Percentiles rank a stretch among this genome's conserved stretches.
phyloP scores from a whole-genome alignment of 352 stramenopile genomes.

The Pythium periplocum region DNA sequence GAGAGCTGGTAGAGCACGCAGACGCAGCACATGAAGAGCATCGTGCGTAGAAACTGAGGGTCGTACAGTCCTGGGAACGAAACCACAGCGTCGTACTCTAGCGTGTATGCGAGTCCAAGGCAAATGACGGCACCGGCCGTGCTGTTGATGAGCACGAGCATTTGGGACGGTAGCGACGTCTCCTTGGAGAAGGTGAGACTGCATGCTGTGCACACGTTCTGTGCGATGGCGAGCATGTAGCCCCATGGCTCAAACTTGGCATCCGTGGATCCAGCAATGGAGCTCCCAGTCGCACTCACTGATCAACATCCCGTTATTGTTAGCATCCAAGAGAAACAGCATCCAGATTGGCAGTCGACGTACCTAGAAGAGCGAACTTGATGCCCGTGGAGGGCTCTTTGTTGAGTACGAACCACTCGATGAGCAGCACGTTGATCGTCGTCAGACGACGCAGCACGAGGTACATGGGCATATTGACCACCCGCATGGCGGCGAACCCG shows the following conservation, averaged over 20 bases:
- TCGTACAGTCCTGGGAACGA: conserved; percentile 25
- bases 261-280: conserved; percentile 56
- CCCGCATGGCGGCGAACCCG: conserved; percentile 55
- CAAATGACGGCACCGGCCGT: conserved; percentile 38
- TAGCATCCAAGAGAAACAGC: not conserved
- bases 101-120: conserved; percentile 25
- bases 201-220: conserved; percentile 64
- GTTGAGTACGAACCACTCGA: conserved; percentile 68
- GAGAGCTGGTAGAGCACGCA: conserved; percentile 76
- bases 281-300: conserved; percentile 57
- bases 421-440: conserved; percentile 71
- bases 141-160: conserved; percentile 60
- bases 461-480: conserved; percentile 78
- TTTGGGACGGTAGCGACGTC: conserved; percentile 35
- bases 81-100: conserved; percentile 38
- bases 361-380: conserved; percentile 60
- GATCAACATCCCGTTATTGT: not conserved
- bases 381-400: conserved; percentile 47
- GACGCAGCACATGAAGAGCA: conserved; percentile 52
- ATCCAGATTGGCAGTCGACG: conserved; percentile 2
- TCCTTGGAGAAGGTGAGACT: conserved; percentile 67
- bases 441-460: conserved; percentile 60
- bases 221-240: conserved; percentile 56
- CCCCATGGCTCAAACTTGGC: conserved; percentile 31
- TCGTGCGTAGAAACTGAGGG: conserved; percentile 23